Base-by-base conservation (phyloP, 2,329 filamentous ascomycete species). In the Beauveria scarabaeidicola region DNA sequence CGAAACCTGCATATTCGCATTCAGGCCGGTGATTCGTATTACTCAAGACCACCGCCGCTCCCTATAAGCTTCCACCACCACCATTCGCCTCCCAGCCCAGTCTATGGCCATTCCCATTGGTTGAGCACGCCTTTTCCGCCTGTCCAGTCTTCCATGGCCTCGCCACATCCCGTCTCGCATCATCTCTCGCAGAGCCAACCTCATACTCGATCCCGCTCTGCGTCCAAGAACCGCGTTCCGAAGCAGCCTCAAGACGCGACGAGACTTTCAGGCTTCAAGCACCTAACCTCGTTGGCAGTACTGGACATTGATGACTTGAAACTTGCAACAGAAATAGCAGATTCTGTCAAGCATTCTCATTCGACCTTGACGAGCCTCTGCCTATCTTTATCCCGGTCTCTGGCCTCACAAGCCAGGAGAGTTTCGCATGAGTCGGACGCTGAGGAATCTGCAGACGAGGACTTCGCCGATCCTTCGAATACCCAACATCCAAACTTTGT, bases 221-320 rank as follows among this genome's bases (percentile, higher is more conserved):
- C 75, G 64, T 70, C 72, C 2, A 79, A 73, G 61, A 65, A 62
- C 32, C 75, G 68, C 59, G 10, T 61, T 1, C 64, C 67, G 46
- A 76, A 74, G 65, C 74, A 72, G 47, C 43, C 64, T 5, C 70
- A 72, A n/a, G 74, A 78, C 11, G 79, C 80, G 2, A 75, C 78
- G 1, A 85, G 81, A 0, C 67, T 87, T 5, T 81, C 81, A 1
- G 81, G 78, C 0, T 86, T 87, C 70, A 79, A 75, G 52, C 75
- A 77, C 41, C 72, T 87, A 15, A 79, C 77, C 63, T 77, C 68
- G 5, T 71, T 87, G 15, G 72, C 77, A 4, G 72, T 87, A 7
- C 72, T 87, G 38, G 84, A 87, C 62, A 85, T 87, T 56, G 84
- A 87, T 61, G 77, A 72, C 29, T 72, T 85, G 5, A 81, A 84